Base-by-base conservation (phyloP, 2,329 filamentous ascomycete genomes). In the Scytalidium lignicola region DNA sequence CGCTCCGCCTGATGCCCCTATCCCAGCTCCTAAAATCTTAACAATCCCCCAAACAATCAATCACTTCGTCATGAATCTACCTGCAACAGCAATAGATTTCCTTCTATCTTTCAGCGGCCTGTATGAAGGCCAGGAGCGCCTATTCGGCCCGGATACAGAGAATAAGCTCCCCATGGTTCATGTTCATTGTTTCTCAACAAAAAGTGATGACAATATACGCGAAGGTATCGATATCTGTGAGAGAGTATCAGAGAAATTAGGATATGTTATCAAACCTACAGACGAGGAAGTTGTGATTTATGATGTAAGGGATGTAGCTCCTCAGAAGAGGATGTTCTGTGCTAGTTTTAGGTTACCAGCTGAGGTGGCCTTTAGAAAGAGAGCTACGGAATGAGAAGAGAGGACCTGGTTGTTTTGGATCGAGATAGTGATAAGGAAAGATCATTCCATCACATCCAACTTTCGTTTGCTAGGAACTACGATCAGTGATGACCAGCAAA, bases 1-100 rank as follows among this genome's bases (percentile, higher is more conserved):
- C 53, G 55, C 52, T 55, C 59, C 60, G 46, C 58, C 48, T 52
- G 58, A 53, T 44, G 49, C 48, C 47, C 55, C 67, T 15, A 61
- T 62, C 18, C 64, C 67, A 13, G 64, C 64, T 3, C 70, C 70
- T 3, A 60, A 66, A 47, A 66, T 67, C 20, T 63, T 82, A 22
- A 71, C 74, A 10, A 74, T 90, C 42, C 92, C 92, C 2, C 76
- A 77, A 2, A 84, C 85, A 32, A 88, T 97, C 65, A 79, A 83
- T n/a, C 93, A 97, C 72, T 99, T 91, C 66, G 87, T 97, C 57
- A 96, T 99, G 89, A 99, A 99, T 69, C 84, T 99, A 15, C 93
- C 93, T 1, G 93, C 91, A 1, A 87, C 83, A 1, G 92, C 93
- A 1, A 85, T 93, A 52, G 84, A 87, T 51, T 99, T 99, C 65